Conservation (phyloP, 306 rosid species). For the Quercus berberidifolia region DNA sequence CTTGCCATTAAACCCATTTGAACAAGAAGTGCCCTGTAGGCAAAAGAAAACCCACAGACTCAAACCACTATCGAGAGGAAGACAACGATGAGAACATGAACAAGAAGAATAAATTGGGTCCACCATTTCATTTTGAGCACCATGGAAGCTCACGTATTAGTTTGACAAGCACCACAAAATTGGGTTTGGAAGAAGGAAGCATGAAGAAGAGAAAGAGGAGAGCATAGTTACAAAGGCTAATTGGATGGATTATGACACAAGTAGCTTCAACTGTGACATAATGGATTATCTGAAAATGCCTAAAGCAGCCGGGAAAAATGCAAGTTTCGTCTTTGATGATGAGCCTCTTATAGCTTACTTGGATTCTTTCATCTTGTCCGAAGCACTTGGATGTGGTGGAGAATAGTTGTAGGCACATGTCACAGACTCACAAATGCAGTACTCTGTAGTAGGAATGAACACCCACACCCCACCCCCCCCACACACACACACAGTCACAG, state of each 20-base stretch:
- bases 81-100: neutral
- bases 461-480: no score
- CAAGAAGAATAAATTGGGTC: neutral
- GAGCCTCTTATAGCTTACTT: slow-evolving; percentile 32
- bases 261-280: slow-evolving; percentile 22
- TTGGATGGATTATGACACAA: slow-evolving; percentile 2
- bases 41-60: slow-evolving; percentile 19
- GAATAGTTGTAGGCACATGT: neutral
- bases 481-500: no score
- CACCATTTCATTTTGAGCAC: neutral
- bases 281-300: slow-evolving; percentile 16
- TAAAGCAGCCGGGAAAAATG: neutral
- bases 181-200: neutral
- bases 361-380: slow-evolving; percentile 36
- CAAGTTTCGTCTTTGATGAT: slow-evolving; percentile 30
- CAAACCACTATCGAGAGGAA: neutral
- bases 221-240: neutral
- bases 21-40: slow-evolving; percentile 32
- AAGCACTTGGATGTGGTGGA: slow-evolving; percentile 33
- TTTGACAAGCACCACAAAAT: neutral
- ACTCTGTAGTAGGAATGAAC: no score
- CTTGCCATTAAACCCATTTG: slow-evolving; percentile 30
- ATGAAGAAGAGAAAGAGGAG: neutral
- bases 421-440: no score
- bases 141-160: neutral